Conservation (phyloP, 2,329 filamentous ascomycete species). For the Penicillium hesseltinei region DNA sequence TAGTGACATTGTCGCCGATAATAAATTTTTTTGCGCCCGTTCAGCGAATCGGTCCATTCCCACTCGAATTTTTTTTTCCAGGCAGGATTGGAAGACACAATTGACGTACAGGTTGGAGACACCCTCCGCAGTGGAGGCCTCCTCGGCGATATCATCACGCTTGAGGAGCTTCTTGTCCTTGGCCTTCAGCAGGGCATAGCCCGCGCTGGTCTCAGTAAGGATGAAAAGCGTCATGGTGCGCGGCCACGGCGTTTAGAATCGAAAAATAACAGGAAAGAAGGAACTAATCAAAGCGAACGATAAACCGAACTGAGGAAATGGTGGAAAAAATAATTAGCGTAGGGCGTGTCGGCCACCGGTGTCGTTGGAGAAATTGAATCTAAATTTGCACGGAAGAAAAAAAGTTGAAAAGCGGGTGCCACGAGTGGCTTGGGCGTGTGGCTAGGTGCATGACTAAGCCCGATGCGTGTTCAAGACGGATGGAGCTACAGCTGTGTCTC, state of each 20-base stretch:
- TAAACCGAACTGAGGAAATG: conserved; percentile 21
- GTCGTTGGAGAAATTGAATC: conserved; percentile 33
- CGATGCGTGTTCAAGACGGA: conserved; percentile 14
- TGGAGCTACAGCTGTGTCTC: conserved; percentile 22
- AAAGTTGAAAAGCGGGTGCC: conserved; percentile 38
- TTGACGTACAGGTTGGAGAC: conserved; percentile 76
- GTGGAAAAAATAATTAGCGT: conserved; percentile 25
- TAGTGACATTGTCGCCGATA: conserved; percentile 22
- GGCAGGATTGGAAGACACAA: conserved; percentile 5
- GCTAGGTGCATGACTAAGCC: conserved; percentile 37
- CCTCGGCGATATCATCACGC: conserved; percentile 72
- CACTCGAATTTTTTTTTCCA: conserved; percentile 11
- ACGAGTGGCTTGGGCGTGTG: conserved; percentile 23
- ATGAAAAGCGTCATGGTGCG: conserved; percentile 82
- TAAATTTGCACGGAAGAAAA: conserved; percentile 37
- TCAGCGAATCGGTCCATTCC: conserved; percentile 4
- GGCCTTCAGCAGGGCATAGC: conserved; percentile 97
- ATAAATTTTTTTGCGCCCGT: conserved; percentile 29
- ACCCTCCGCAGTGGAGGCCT: conserved; percentile 77
- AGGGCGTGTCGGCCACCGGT: conserved; percentile 34
- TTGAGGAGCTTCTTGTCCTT: conserved; percentile 98
- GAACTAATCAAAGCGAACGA: conserved; percentile 8
- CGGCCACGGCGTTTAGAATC: conserved; percentile 31
- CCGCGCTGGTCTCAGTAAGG: conserved; percentile 89
- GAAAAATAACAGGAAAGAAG: conserved; percentile 17